Evolutionary conservation across 768 basidiomycete species (phyloP), one percentile per base, ranked within the genome.

Genomic region (Hericium erinaceus): DNA sequence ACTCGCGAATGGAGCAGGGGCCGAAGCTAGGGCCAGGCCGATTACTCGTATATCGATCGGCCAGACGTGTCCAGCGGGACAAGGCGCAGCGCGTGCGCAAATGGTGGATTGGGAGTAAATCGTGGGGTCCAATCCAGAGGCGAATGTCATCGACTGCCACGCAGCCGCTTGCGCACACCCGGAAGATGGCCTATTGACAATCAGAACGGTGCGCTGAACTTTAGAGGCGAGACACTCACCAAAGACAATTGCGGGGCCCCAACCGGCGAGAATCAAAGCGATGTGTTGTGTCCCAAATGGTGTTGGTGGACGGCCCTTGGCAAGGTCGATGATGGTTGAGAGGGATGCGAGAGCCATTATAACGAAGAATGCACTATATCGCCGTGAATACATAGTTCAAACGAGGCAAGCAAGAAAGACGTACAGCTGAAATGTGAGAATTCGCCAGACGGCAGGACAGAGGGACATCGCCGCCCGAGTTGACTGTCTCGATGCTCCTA

Each of bases 211-310:
- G 49, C 22, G 24, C 6, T 15, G 22, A 24, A 18, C 8, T 26
- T 15, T 26, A 22, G 26, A 12, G 9, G 49, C 2, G 16, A 11
- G 28, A 51, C 28, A 64, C 75, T 61, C 56, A 79, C 84, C 77
- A 61, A 85, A 80, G 39, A 83, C 64, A 20, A 86, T 38, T 10
- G 72, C 70, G 8, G 84, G 85, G 6, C 75, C 80, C 84, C 84
- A 87, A 10, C 75, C 82, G 9, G 72, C 75, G 24, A 85, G 67
- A 16, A 87, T 63, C 48, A 87, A 65, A 40, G 82, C 80, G 56
- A 87, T 64, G 65, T 87, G 82, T 58, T 87, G 85, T 28, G 84
- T 80, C 26, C 84, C 84, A 61, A 87, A 79, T 4, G 84, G 70
- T 13, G 76, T 68, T 2, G 85, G 82, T 22, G 67, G 52, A 1